phyloP scores from a whole-genome alignment of 441 rosid genomes.

The Macaranga tanarius region DNA sequence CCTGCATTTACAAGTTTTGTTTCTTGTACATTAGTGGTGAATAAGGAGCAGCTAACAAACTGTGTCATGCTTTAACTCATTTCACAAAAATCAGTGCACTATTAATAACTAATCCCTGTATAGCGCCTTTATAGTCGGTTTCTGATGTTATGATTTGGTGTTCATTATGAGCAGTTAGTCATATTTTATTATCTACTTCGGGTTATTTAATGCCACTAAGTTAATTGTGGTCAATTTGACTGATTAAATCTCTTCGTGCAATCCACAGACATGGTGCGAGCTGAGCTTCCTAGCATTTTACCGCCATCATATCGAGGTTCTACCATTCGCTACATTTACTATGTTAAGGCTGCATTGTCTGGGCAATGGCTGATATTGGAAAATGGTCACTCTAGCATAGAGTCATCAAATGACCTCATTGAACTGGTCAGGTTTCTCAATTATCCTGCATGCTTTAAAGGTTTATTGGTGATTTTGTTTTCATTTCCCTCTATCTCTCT shows the following conservation, averaged over 20 bases:
- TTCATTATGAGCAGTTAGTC: neutral
- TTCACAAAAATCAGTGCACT: neutral
- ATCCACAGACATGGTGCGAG: slow-evolving; percentile 70
- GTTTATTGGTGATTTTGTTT: slow-evolving; percentile 10
- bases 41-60: neutral
- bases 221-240: slow-evolving; percentile 10
- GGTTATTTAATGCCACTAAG: neutral
- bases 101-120: neutral
- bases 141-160: slow-evolving; percentile 5
- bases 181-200: neutral
- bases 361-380: slow-evolving; percentile 66
- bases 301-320: slow-evolving; percentile 92
- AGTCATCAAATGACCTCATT: slow-evolving; percentile 43
- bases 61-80: slow-evolving; percentile 2
- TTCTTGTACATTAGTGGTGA: no score
- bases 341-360: slow-evolving; percentile 55
- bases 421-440: slow-evolving; percentile 60
- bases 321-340: slow-evolving; percentile 82
- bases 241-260: slow-evolving; percentile 5
- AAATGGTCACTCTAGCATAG: slow-evolving; percentile 49
- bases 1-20: no score
- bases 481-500: neutral
- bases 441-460: slow-evolving; percentile 1
- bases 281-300: slow-evolving; percentile 62
- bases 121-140: neutral